Conservation (phyloP, 2,329 filamentous ascomycete genomes). For the Alternaria burnsii region DNA sequence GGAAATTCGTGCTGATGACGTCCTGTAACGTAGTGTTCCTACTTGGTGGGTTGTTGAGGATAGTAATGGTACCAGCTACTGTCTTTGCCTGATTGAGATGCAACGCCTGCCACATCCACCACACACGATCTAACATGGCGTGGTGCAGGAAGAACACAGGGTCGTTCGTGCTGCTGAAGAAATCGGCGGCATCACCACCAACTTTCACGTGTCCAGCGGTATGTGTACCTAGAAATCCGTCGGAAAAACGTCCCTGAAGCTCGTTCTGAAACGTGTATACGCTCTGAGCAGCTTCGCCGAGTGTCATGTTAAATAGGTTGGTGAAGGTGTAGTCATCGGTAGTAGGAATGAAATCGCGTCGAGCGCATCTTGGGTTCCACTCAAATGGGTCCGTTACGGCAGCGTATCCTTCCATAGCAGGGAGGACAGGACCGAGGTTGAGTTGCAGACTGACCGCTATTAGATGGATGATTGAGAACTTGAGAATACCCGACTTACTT, state of each 20-base stretch:
- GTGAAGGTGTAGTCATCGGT: constrained; percentile 19
- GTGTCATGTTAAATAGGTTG: constrained; percentile 55
- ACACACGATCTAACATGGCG: constrained; percentile 56
- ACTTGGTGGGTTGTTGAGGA: constrained; percentile 51
- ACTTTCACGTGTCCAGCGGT: constrained; percentile 48
- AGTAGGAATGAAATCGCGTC: constrained; percentile 45
- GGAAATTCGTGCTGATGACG: constrained; percentile 49
- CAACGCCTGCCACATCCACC: constrained; percentile 58
- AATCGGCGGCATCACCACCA: constrained; percentile 48
- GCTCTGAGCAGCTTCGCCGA: constrained; percentile 60
- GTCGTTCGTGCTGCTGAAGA: constrained; percentile 56
- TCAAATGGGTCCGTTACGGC: constrained; percentile 20
- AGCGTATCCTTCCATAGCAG: constrained; percentile 15
- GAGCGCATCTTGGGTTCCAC: constrained; percentile 45
- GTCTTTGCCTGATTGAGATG: constrained; percentile 21
- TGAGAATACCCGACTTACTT: constrained; percentile 28
- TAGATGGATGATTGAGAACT: not conserved
- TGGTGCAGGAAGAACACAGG: constrained; percentile 59
- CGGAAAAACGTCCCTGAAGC: constrained; percentile 28
- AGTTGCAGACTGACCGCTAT: constrained; percentile 16
- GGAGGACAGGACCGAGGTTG: constrained; percentile 34
- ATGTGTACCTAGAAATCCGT: constrained; percentile 49
- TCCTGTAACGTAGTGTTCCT: constrained; percentile 57
- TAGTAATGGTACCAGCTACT: constrained; percentile 51
- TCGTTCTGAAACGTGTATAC: constrained; percentile 47